Evolutionary conservation across 805 yeast genomes (phyloP), one percentile per base, ranked within the genome.

Genomic region (Myxozyma geophila): DNA sequence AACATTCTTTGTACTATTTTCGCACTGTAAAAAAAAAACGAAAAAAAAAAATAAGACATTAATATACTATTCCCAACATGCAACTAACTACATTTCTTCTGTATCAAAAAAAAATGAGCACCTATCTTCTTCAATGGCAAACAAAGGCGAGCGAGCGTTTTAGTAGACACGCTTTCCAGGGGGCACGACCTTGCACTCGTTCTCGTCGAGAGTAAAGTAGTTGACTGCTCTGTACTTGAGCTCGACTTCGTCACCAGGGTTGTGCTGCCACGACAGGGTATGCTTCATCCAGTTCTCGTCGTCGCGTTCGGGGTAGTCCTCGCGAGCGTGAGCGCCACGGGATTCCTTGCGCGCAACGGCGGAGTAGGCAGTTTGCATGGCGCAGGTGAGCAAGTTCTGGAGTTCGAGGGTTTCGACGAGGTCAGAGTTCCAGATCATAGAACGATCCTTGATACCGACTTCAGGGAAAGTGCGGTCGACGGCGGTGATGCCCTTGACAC

Each of bases 241-340:
- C 61, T 77, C 80, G 58, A 90, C 91, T 59, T 83, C 82, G 51
- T 83, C 93, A 73, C 93, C 96, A 66, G 82, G 82, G 35, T 79
- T 76, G 62, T 78, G 74, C 83, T 95, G 98, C 92, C 95, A 93
- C 58, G 98, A 90, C 75, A 93, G 81, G 55, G 98, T 83, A 81
- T 93, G 99, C 82, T 93, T 95, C 93, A 90, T 91, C 99, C 99
- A 93, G 84, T 92, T 83, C 61, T 76, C 92, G 77, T 93, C 99
- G 76, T 93, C 97, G 86, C 99, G 91, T 68, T 86, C 87, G 74
- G 96, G 98, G 82, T 79, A 92, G 79, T 93, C 99, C 80, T 93
- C 99, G 83, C 98, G 89, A 64, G 99, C 98, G 76, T 93, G 99
- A 55, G 99, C 98, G 82, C 99, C 99, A 83, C 99, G 90, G 44